These are phyloP conservation scores for Erysimum cheiri DNA, from an alignment of 441 rosid genomes.

Conservation along the genomic window DNA sequence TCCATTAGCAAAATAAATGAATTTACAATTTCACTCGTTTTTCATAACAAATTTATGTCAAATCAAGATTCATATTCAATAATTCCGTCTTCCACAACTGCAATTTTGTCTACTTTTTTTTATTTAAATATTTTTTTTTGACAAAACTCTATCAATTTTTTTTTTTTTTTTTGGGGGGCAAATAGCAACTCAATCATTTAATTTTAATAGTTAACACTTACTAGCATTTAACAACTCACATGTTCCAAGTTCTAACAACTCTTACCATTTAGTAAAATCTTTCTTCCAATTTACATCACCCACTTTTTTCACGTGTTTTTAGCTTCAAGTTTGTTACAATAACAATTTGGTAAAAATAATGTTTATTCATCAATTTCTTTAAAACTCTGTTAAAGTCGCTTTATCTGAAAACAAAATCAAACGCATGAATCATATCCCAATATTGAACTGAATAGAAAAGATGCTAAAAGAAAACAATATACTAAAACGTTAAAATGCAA, in stretches of 20 bases:
- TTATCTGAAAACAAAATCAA: not conserved
- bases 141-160: no score
- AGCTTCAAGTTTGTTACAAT: conserved; percentile 12
- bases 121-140: no score
- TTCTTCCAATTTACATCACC: not conserved
- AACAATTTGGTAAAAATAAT: not conserved
- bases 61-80: no score
- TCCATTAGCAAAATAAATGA: no score
- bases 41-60: no score
- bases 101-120: no score
- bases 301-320: conserved; percentile 7
- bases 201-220: not conserved
- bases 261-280: not conserved
- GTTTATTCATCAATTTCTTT: not conserved
- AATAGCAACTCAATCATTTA: no score
- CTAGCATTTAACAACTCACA: not conserved
- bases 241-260: not conserved
- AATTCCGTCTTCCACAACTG: no score
- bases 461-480: conserved; percentile 7
- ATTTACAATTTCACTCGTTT: no score
- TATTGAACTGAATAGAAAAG: not conserved
- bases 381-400: not conserved
- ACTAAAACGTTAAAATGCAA: conserved; percentile 12
- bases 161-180: no score
- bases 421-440: not conserved